Percentiles rank a stretch among this genome's conserved stretches.
Evolutionary conservation across 495 filamentous ascomycete genomes (phyloP).

Genomic region (Thermochaetoides thermophila): DNA sequence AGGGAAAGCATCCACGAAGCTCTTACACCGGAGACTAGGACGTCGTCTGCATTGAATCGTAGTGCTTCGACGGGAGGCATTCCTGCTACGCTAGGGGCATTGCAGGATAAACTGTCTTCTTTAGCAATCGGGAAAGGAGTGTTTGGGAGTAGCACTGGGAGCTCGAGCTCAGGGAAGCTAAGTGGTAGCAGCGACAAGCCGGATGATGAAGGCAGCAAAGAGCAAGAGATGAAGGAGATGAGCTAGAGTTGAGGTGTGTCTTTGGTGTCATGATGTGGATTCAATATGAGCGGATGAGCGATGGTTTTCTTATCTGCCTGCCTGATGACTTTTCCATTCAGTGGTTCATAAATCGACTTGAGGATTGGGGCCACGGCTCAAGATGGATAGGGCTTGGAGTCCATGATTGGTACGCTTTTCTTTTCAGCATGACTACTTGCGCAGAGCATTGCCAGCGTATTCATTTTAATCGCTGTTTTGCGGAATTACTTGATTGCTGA

Average conservation of each 20-base stretch:
- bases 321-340: no score
- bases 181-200: neutral
- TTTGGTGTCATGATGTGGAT: neutral
- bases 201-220: constrained; percentile 5
- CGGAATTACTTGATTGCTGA: no score
- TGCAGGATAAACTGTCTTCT: constrained; percentile 34
- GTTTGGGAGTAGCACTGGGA: constrained; percentile 9
- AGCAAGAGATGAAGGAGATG: constrained; percentile 22
- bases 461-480: no score
- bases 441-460: no score
- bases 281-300: no score
- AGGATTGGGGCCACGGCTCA: no score
- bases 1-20: constrained; percentile 27
- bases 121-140: constrained; percentile 26
- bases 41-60: constrained; percentile 20
- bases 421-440: no score
- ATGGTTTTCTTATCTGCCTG: no score
- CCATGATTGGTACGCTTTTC: no score
- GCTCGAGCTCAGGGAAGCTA: constrained; percentile 4
- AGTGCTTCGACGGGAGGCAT: constrained; percentile 29
- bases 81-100: constrained; percentile 22
- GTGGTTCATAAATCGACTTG: no score
- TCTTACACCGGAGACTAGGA: constrained; percentile 21
- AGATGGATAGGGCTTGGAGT: no score
- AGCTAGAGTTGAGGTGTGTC: no score